A percentile compares a stretch with the other conserved stretches of the same genome.
Evolutionary conservation across 106 monocot genomes (phyloP).

Genomic region (Vanilla planifolia): DNA sequence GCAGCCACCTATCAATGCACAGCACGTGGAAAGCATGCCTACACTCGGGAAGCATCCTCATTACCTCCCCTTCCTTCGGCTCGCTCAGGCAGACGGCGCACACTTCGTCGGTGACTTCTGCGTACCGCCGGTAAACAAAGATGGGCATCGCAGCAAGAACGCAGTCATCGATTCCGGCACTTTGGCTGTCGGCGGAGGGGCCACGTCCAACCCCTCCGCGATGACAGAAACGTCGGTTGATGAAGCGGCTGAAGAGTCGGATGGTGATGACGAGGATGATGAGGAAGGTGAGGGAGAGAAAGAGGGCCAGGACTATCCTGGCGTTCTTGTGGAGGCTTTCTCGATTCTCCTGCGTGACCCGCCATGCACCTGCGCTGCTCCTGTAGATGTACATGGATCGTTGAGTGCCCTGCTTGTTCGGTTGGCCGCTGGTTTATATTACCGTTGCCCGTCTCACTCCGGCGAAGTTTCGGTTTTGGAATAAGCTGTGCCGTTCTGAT

Average conservation of each 20-base stretch:
- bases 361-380: neutral
- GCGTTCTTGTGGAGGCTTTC: neutral
- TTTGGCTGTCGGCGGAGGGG: neutral
- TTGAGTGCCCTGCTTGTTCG: too few relatives aligned
- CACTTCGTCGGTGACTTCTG: neutral
- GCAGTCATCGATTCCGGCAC: neutral
- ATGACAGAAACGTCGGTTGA: neutral
- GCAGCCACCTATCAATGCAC: conserved; percentile 10
- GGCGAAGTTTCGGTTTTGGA: too few relatives aligned
- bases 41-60: conserved; percentile 5
- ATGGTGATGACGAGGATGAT: neutral
- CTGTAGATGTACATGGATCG: neutral
- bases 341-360: neutral
- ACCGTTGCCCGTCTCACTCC: too few relatives aligned
- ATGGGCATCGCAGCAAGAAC: neutral
- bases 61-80: conserved; percentile 6
- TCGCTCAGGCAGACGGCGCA: conserved; percentile 6
- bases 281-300: neutral
- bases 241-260: neutral
- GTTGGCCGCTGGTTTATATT: too few relatives aligned
- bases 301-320: neutral
- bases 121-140: neutral
- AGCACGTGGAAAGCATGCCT: conserved; percentile 5
- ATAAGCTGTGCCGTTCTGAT: too few relatives aligned
- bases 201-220: neutral